Percentiles rank a stretch among this genome's conserved stretches.
Evolutionary conservation across 257 asterid species (phyloP).

Genomic region (Solanum lycopersicoides): DNA sequence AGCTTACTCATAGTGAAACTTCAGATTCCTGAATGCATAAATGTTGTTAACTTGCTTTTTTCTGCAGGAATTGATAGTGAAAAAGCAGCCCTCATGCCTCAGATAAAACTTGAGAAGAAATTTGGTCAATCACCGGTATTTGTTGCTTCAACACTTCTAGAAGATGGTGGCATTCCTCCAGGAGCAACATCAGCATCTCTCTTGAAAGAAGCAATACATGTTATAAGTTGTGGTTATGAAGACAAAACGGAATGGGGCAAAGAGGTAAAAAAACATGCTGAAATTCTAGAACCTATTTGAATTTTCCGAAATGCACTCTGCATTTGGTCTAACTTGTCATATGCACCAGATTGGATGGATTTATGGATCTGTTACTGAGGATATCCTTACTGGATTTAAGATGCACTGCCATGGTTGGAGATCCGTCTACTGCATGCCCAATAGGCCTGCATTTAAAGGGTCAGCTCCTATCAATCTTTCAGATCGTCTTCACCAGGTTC

Average conservation of each 20-base stretch:
- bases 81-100: slow-evolving; percentile 78
- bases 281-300: background rate
- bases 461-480: slow-evolving; percentile 96
- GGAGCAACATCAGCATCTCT: slow-evolving; percentile 93
- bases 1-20: background rate
- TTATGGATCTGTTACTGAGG: slow-evolving; percentile 95
- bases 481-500: slow-evolving; percentile 95
- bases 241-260: slow-evolving; percentile 99
- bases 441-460: slow-evolving; percentile 81
- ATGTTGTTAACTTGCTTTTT: background rate
- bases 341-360: slow-evolving; percentile 83
- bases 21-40: background rate
- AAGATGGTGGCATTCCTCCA: slow-evolving; percentile 79
- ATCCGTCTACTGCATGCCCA: slow-evolving; percentile 89
- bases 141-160: slow-evolving; percentile 77
- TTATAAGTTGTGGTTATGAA: slow-evolving; percentile 92
- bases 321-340: background rate
- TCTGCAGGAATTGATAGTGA: slow-evolving; percentile 70
- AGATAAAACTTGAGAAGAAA: slow-evolving; percentile 73
- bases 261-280: slow-evolving; percentile 42
- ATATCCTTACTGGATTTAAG: slow-evolving; percentile 93
- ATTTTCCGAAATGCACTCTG: background rate
- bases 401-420: slow-evolving; percentile 99
- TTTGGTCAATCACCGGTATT: slow-evolving; percentile 95
- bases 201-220: slow-evolving; percentile 95